Evolutionary conservation across 139 green algal genomes (phyloP).

Genomic region (Chlorella sp.): DNA sequence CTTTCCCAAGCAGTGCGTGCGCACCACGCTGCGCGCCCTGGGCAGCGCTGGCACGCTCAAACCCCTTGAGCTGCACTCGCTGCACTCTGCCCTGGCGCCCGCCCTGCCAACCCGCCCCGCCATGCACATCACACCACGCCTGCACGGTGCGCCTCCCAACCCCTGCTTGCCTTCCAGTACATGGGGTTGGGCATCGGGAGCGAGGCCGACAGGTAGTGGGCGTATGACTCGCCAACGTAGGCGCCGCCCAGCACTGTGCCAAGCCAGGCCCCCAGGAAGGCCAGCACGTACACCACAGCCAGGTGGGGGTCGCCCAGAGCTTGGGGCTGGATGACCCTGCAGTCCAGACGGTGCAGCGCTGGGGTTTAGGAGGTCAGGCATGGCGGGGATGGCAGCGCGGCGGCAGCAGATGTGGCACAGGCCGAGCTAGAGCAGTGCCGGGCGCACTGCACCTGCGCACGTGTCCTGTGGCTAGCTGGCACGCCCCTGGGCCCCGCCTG

Average conservation of each 20-base stretch:
- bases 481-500: too few relatives aligned
- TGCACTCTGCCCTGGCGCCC: too few relatives aligned
- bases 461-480: too few relatives aligned
- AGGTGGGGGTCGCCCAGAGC: neutral
- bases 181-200: neutral
- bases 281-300: constrained; percentile 1
- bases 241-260: constrained; percentile 19
- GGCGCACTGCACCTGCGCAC: too few relatives aligned
- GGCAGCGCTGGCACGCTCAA: too few relatives aligned
- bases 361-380: neutral
- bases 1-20: neutral
- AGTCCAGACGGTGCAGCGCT: neutral
- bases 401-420: too few relatives aligned
- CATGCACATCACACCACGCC: neutral
- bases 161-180: constrained; percentile 4
- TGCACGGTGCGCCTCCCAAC: too few relatives aligned
- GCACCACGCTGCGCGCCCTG: neutral
- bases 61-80: too few relatives aligned
- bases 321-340: constrained; percentile 33
- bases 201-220: neutral
- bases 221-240: constrained; percentile 11
- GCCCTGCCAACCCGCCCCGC: too few relatives aligned
- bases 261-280: constrained; percentile 16
- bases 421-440: too few relatives aligned
- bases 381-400: neutral